A percentile compares a stretch with the other conserved stretches of the same genome.
These are phyloP conservation scores for Parasitella parasitica DNA, from an alignment of 371 early-diverging fungal species.

Conservation along the genomic window DNA sequence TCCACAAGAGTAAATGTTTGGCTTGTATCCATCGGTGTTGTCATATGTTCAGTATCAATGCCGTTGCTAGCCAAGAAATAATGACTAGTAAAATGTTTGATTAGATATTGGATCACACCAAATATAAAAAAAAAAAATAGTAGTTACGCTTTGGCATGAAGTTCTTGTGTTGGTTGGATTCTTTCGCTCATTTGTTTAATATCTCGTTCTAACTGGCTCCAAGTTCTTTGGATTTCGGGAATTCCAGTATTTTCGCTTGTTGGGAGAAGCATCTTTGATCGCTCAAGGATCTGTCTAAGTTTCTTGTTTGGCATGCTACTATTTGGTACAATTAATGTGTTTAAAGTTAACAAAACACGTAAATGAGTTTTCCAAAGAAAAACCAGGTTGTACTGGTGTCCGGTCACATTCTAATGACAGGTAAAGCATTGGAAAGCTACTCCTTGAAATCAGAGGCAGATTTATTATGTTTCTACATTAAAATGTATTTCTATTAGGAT, in stretches of 20 bases:
- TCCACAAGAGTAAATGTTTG: slow-evolving; percentile 5
- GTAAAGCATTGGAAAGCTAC: too few relatives aligned
- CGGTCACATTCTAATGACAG: too few relatives aligned
- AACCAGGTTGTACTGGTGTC: too few relatives aligned
- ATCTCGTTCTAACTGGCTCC: slow-evolving; percentile 8
- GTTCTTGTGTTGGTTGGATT: slow-evolving; percentile 16
- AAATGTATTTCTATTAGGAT: too few relatives aligned
- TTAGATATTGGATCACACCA: neutral
- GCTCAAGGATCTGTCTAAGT: slow-evolving; percentile 11
- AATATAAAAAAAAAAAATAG: too few relatives aligned
- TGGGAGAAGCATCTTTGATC: slow-evolving; percentile 1
- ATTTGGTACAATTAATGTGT: too few relatives aligned
- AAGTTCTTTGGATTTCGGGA: slow-evolving; percentile 3
- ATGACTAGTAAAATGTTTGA: slow-evolving; percentile 25
- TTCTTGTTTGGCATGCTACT: neutral
- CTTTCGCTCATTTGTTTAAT: neutral
- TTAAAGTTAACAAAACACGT: too few relatives aligned
- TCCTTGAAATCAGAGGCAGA: too few relatives aligned
- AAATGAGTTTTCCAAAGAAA: too few relatives aligned
- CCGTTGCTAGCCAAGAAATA: slow-evolving; percentile 44
- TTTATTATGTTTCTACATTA: too few relatives aligned
- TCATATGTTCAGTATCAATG: slow-evolving; percentile 27
- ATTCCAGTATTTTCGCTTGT: neutral
- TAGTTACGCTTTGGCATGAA: slow-evolving; percentile 24
- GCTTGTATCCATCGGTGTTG: slow-evolving; percentile 5